Evolutionary conservation across 352 stramenopile genomes (phyloP), one percentile per base, ranked within the genome.

Genomic region (Proteromonas lacertae): DNA sequence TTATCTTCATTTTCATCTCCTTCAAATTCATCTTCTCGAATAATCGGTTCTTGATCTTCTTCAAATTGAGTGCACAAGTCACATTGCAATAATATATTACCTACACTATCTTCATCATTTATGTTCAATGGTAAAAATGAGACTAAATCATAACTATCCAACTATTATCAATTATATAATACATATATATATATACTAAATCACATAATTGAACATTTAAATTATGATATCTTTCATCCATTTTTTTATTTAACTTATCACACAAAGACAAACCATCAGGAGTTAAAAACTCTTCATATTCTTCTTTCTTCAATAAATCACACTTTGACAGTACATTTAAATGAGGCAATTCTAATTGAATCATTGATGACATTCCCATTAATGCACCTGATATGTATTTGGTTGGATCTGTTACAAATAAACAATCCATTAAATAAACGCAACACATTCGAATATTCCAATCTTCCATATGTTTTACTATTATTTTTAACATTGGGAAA

Each of bases 261-360:
- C 46, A 32, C 8, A 43, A 43, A 7, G 43, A 38, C 7, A 59
- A 57, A 45, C 46, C 56, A 28, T 59, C 46, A 29, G 56, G 45
- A 22, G 57, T 51, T 16, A 74, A 43, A 13, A 74, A 53, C 8
- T 38, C 31, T 21, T 69, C 56, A 20, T 75, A 52, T 29, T 59
- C 50, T 25, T 52, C 48, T 47, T 67, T 50, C 21, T 89, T 59
- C 37, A 94, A 78, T 19, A 96, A 57, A 57, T 98, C 87, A 39
- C 89, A 86, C 58, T 99, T 99, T 24, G 77, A 92, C 2, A 99
- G 56, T 9, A 99, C 68, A 50, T 96, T 99, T 14, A 96, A 64
- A 48, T 94, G 79, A 17, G 87, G 84, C 10, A 96, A 53, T 45
- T 95, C 82, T 21, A 99, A 64, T 10, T 70, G 57, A 45, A 75